Evolutionary conservation across 2,329 filamentous ascomycete genomes (phyloP).

Genomic region (Byssoonygena ceratinophila): DNA sequence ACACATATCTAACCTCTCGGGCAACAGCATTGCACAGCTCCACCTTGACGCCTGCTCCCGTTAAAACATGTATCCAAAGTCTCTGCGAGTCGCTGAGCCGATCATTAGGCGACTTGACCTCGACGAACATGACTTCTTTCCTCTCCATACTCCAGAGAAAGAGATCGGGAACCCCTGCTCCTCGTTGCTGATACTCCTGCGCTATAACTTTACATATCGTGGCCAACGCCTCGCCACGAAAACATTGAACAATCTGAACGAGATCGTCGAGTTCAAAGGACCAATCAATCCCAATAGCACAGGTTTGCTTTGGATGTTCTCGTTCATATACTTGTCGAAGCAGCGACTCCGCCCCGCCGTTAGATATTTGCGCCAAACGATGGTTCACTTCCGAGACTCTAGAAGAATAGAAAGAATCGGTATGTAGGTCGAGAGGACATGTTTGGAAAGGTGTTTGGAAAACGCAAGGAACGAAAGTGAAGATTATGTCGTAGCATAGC

Average conservation of each 20-base stretch:
- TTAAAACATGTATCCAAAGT: constrained; percentile 91
- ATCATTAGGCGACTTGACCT: constrained; percentile 81
- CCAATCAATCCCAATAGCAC: constrained; percentile 89
- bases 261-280: constrained; percentile 70
- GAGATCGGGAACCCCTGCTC: constrained; percentile 82
- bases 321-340: constrained; percentile 57
- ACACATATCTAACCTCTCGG: constrained; percentile 38
- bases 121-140: constrained; percentile 61
- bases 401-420: constrained; percentile 79
- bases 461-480: constrained; percentile 87
- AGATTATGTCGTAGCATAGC: constrained; percentile 86
- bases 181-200: constrained; percentile 81
- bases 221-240: constrained; percentile 67
- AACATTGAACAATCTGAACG: constrained; percentile 65
- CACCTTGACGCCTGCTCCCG: constrained; percentile 71
- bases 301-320: constrained; percentile 62
- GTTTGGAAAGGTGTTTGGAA: constrained; percentile 95
- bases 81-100: constrained; percentile 89
- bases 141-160: constrained; percentile 64
- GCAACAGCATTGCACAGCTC: constrained; percentile 63
- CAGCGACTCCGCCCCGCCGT: constrained; percentile 61
- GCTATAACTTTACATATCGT: constrained; percentile 86
- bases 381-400: constrained; percentile 84
- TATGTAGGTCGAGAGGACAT: constrained; percentile 83
- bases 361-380: constrained; percentile 74